Evolutionary conservation across 2,329 filamentous ascomycete genomes (phyloP).

Genomic region (Zymoseptoria passerinii): DNA sequence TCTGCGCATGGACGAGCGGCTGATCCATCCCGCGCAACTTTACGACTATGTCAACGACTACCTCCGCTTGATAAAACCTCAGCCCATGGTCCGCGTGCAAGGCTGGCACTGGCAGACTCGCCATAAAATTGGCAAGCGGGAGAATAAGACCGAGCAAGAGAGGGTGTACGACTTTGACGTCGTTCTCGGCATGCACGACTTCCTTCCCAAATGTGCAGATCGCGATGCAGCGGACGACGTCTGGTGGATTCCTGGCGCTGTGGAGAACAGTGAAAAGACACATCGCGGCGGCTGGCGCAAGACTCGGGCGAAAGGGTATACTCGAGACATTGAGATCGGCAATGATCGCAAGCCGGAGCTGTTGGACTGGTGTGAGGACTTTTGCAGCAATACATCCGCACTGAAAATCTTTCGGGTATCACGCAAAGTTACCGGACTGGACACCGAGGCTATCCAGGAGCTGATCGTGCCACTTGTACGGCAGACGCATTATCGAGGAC

Average conservation of each 20-base stretch:
- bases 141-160: conserved; percentile 25
- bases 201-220: conserved; percentile 7
- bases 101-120: conserved; percentile 23
- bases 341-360: conserved; percentile 33
- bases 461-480: conserved; percentile 51
- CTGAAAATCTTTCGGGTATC: conserved; percentile 46
- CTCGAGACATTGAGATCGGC: conserved; percentile 41
- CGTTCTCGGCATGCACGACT: conserved; percentile 14
- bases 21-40: conserved; percentile 17
- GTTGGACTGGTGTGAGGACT: conserved; percentile 60
- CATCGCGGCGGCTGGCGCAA: conserved; percentile 57
- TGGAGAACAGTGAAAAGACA: conserved; percentile 51
- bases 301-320: conserved; percentile 41
- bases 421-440: conserved; percentile 50
- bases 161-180: conserved; percentile 23
- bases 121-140: conserved; percentile 7
- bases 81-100: conserved; percentile 18
- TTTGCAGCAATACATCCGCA: conserved; percentile 49
- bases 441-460: conserved; percentile 45
- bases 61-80: conserved; percentile 17
- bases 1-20: conserved; percentile 23
- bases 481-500: conserved; percentile 59
- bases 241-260: conserved; percentile 34
- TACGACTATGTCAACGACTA: conserved; percentile 20
- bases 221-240: conserved; percentile 4